These are phyloP conservation scores for Pythium rhizo-oryzae DNA, from an alignment of 352 stramenopile species.

Conservation along the genomic window DNA sequence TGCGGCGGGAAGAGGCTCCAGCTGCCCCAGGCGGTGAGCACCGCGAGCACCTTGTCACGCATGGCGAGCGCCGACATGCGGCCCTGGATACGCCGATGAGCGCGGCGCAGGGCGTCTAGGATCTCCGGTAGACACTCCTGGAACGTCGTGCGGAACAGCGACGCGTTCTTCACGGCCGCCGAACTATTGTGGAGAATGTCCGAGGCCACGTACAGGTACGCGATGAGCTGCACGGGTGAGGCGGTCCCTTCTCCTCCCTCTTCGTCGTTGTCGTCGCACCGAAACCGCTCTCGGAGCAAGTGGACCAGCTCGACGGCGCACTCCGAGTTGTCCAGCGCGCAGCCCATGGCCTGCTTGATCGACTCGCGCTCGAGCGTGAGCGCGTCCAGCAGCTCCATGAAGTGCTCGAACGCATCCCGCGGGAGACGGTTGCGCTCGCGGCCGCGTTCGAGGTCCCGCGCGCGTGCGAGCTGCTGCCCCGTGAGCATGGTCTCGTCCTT, in stretches of 20 bases:
- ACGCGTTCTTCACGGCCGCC: constrained; percentile 88
- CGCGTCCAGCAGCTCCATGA: constrained; percentile 43
- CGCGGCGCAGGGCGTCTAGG: constrained; percentile 51
- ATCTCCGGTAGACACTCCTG: constrained; percentile 81
- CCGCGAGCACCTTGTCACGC: constrained; percentile 79
- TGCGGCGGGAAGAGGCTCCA: constrained; percentile 82
- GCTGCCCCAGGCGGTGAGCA: constrained; percentile 74
- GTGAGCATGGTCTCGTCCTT: constrained; percentile 46
- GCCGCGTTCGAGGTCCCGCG: constrained; percentile 63
- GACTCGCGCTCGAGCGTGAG: constrained; percentile 71
- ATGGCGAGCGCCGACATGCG: constrained; percentile 83
- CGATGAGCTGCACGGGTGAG: constrained; percentile 55
- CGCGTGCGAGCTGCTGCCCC: constrained; percentile 72
- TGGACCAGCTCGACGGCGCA: constrained; percentile 69
- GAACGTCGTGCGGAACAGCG: constrained; percentile 87
- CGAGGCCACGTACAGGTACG: constrained; percentile 79
- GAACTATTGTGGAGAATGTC: constrained; percentile 92
- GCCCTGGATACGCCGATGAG: constrained; percentile 57
- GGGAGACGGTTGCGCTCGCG: constrained; percentile 55
- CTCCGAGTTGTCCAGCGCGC: constrained; percentile 80
- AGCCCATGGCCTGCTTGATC: constrained; percentile 77
- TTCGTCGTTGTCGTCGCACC: constrained; percentile 1
- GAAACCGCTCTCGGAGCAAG: constrained; percentile 51
- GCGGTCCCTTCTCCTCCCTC: not conserved
- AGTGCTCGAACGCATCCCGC: constrained; percentile 54